A percentile compares a stretch with the other conserved stretches of the same genome.
phyloP scores from a whole-genome alignment of 306 rosid genomes.

The Hippophae gyantsensis region DNA sequence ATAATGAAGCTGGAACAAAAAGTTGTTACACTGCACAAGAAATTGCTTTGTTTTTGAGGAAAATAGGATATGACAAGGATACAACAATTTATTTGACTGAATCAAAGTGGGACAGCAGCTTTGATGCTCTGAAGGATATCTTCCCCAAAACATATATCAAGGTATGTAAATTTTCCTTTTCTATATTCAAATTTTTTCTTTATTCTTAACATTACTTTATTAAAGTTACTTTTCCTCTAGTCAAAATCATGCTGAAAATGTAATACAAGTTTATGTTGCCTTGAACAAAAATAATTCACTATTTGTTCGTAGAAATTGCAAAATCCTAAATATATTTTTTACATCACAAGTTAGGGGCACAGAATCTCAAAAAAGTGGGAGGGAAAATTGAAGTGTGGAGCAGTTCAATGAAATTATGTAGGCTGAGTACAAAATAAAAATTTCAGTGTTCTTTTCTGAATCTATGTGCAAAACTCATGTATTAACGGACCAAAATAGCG shows the following conservation, averaged over 20 bases:
- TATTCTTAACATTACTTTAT: not conserved
- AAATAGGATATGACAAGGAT: conserved; percentile 70
- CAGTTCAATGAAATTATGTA: too few species aligned
- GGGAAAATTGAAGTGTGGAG: too few species aligned
- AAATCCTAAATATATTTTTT: too few species aligned
- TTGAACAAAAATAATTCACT: not conserved
- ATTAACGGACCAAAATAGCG: too few species aligned
- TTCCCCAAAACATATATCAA: conserved; percentile 87
- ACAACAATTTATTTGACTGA: conserved; percentile 86
- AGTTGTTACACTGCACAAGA: conserved; percentile 78
- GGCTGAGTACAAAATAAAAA: too few species aligned
- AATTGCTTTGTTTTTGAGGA: conserved; percentile 66
- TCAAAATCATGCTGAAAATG: too few species aligned
- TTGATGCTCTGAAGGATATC: conserved; percentile 77
- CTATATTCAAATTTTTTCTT: not conserved
- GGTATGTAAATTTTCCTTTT: conserved; percentile 36
- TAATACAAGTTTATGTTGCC: not conserved
- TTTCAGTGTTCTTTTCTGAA: too few species aligned
- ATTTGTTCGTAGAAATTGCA: not conserved
- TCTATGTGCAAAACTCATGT: too few species aligned
- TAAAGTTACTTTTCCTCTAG: not conserved
- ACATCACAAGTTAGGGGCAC: too few species aligned
- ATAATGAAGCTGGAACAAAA: conserved; percentile 48
- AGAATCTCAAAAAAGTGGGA: too few species aligned
- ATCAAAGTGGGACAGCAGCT: conserved; percentile 82